These are phyloP conservation scores for Hymenoscyphus linearis DNA, from an alignment of 2,329 filamentous ascomycete genomes.

Conservation along the genomic window DNA sequence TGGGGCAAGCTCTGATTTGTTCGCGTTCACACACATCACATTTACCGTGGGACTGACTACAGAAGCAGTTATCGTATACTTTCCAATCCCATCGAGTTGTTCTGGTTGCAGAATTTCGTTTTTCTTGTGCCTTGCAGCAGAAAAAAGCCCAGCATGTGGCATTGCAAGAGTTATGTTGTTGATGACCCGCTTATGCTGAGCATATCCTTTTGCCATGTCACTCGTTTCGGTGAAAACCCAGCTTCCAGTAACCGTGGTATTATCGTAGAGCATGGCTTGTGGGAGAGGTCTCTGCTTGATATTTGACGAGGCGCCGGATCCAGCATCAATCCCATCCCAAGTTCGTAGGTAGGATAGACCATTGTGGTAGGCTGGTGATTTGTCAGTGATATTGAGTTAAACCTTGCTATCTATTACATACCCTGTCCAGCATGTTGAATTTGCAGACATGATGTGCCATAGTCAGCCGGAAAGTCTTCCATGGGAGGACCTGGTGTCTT, in stretches of 20 bases:
- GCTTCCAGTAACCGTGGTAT: slow-evolving; percentile 62
- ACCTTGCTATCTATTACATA: no score
- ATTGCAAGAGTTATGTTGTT: slow-evolving; percentile 75
- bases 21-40: slow-evolving; percentile 66
- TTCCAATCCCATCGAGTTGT: slow-evolving; percentile 58
- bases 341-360: slow-evolving; percentile 55
- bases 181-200: slow-evolving; percentile 50
- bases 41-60: slow-evolving; percentile 68
- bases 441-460: slow-evolving; percentile 56
- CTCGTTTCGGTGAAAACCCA: slow-evolving; percentile 59
- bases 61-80: slow-evolving; percentile 62
- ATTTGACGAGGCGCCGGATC: slow-evolving; percentile 28
- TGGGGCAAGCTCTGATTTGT: slow-evolving; percentile 51
- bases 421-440: slow-evolving; percentile 64
- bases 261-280: slow-evolving; percentile 62
- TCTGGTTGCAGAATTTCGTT: slow-evolving; percentile 68
- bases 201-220: slow-evolving; percentile 47
- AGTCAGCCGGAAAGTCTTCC: no score
- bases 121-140: slow-evolving; percentile 52
- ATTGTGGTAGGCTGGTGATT: slow-evolving; percentile 57
- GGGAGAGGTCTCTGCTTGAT: slow-evolving; percentile 50
- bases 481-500: no score
- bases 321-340: slow-evolving; percentile 42
- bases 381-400: no score
- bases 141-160: slow-evolving; percentile 65